A percentile compares a stretch with the other conserved stretches of the same genome.
Evolutionary conservation across 495 filamentous ascomycete species (phyloP).

Genomic region (Pyronema domesticum): DNA sequence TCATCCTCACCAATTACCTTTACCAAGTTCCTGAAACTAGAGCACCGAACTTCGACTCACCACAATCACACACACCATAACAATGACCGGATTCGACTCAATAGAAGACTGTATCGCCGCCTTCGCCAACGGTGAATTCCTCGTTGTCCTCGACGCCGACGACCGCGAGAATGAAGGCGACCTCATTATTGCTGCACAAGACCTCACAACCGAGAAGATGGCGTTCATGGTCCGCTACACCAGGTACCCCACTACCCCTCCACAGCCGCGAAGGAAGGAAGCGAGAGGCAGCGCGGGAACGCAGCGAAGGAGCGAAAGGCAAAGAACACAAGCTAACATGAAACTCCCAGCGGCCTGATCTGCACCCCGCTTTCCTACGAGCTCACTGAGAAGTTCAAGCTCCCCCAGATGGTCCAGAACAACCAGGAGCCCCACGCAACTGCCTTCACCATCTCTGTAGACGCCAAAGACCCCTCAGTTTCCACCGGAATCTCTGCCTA

Average conservation of each 20-base stretch:
- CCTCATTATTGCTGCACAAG: slow-evolving; percentile 80
- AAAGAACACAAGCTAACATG: not conserved
- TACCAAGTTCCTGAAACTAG: too few relatives aligned
- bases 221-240: slow-evolving; percentile 84
- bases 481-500: slow-evolving; percentile 83
- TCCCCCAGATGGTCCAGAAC: slow-evolving; percentile 76
- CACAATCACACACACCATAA: not conserved
- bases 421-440: slow-evolving; percentile 77
- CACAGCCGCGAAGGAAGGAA: not conserved
- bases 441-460: slow-evolving; percentile 79
- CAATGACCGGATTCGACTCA: slow-evolving; percentile 47
- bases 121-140: slow-evolving; percentile 84
- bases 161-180: slow-evolving; percentile 95
- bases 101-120: slow-evolving; percentile 73
- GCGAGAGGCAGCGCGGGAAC: too few relatives aligned
- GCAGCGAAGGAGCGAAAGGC: not conserved
- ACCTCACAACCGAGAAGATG: slow-evolving; percentile 76
- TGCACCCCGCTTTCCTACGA: slow-evolving; percentile 63
- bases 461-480: slow-evolving; percentile 49
- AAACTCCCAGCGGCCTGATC: slow-evolving; percentile 52
- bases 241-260: slow-evolving; percentile 27
- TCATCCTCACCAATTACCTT: too few relatives aligned
- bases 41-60: slow-evolving; percentile 7
- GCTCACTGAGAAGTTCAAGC: slow-evolving; percentile 45
- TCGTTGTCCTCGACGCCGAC: slow-evolving; percentile 79